A percentile compares a stretch with the other conserved stretches of the same genome.
phyloP scores from a whole-genome alignment of 202 grass and related monocot genomes.

The Hordeum pubiflorum region DNA sequence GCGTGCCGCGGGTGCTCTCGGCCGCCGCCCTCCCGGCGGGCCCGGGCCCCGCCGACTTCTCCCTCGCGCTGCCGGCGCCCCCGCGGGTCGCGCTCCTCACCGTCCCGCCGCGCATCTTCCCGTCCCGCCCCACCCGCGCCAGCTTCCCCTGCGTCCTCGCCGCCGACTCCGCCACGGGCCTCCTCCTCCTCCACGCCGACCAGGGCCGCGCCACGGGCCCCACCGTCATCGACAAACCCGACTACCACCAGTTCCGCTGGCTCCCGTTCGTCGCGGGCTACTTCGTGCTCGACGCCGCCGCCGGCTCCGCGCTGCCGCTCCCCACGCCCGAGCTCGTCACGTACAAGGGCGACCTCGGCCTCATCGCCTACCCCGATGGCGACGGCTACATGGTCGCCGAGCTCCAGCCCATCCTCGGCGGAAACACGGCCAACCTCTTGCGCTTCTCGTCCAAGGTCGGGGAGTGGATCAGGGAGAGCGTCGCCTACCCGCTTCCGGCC shows the following conservation, averaged over 20 bases:
- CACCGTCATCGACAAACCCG: neutral
- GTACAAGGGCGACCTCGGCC: neutral
- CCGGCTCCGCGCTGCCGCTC: neutral
- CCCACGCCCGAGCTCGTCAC: neutral
- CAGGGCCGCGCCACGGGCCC: neutral
- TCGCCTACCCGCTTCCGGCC: neutral
- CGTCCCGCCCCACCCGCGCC: neutral
- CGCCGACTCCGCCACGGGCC: neutral
- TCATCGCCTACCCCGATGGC: neutral
- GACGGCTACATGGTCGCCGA: neutral
- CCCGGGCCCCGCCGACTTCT: neutral
- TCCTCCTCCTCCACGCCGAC: neutral
- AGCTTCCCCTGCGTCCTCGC: neutral
- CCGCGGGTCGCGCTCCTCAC: neutral
- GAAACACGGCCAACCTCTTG: neutral
- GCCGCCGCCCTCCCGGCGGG: neutral
- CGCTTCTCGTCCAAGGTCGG: neutral
- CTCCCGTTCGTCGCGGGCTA: neutral
- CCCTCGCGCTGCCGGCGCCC: neutral
- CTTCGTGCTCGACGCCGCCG: neutral
- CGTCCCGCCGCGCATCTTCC: neutral
- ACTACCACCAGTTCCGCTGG: neutral
- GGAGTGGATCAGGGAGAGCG: neutral
- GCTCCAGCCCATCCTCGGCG: neutral
- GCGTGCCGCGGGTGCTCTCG: neutral